These are phyloP conservation scores for Porcisia hertigi DNA, from an alignment of 208 protist genomes.

Conservation along the genomic window DNA sequence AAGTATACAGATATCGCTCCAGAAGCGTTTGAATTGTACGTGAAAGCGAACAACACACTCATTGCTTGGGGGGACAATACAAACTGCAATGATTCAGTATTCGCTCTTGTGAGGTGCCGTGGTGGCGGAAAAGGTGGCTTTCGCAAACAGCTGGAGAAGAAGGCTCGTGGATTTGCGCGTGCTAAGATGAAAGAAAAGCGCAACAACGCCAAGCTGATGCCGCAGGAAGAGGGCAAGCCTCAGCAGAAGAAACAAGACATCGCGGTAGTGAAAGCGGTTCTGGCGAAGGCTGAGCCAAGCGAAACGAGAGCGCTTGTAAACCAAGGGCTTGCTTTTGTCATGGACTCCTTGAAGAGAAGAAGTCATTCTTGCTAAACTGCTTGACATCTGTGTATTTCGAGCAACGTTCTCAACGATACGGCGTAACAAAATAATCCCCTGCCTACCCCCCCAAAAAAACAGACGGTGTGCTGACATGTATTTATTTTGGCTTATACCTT, in stretches of 20 bases:
- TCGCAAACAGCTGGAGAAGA: slow-evolving; percentile 85
- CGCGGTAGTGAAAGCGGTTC: not conserved
- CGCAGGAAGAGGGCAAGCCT: not conserved
- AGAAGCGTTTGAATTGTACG: slow-evolving; percentile 12
- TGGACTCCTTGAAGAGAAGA: slow-evolving; percentile 9
- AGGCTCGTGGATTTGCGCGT: slow-evolving; percentile 73
- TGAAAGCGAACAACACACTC: not conserved
- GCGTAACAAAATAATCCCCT: slow-evolving; percentile 4
- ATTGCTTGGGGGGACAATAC: not conserved
- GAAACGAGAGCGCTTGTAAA: slow-evolving; percentile 22
- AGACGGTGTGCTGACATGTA: not conserved
- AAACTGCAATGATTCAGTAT: slow-evolving; percentile 4
- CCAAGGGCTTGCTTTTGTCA: slow-evolving; percentile 30
- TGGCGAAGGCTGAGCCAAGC: slow-evolving; percentile 15
- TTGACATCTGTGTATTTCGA: slow-evolving; percentile 1
- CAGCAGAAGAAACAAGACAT: not conserved
- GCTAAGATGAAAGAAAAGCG: slow-evolving; percentile 49
- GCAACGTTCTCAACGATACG: not conserved
- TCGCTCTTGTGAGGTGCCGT: slow-evolving; percentile 39
- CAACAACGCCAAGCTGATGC: slow-evolving; percentile 27
- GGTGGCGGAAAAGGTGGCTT: slow-evolving; percentile 85
- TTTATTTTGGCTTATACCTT: not conserved
- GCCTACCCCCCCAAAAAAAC: too few species aligned
- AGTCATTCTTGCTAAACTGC: not conserved
- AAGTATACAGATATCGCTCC: slow-evolving; percentile 1